phyloP scores from a whole-genome alignment of 2,329 filamentous ascomycete genomes.

The Plenodomus tracheiphilus region DNA sequence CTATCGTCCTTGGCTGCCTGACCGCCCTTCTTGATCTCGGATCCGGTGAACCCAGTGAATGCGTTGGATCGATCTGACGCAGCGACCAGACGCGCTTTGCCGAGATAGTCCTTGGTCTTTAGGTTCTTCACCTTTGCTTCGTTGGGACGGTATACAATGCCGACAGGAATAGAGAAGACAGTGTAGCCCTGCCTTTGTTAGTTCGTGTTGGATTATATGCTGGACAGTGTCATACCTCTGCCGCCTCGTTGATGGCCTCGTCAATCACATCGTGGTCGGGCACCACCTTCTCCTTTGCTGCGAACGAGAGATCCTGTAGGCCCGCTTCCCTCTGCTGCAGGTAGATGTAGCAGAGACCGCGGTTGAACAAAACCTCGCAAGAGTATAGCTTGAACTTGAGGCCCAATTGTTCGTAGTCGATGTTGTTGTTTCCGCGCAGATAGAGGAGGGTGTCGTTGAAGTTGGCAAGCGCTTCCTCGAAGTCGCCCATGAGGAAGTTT shows the following conservation, averaged over 20 bases:
- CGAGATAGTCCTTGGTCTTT: constrained; percentile 96
- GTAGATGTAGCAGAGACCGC: constrained; percentile 96
- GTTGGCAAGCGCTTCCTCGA: constrained; percentile 94
- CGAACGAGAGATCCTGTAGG: constrained; percentile 86
- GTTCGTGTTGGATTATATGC: neutral
- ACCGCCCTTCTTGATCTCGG: constrained; percentile 72
- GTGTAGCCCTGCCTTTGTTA: constrained; percentile 76
- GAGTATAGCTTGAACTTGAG: constrained; percentile 96
- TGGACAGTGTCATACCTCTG: constrained; percentile 66
- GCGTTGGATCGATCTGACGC: constrained; percentile 79
- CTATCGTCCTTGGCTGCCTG: constrained; percentile 72
- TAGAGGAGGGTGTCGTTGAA: constrained; percentile 98
- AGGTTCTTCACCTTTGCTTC: constrained; percentile 98
- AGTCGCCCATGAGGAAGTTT: constrained; percentile 95
- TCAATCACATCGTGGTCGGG: constrained; percentile 98
- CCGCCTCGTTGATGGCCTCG: constrained; percentile 90
- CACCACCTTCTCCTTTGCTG: constrained; percentile 93
- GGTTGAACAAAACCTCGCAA: constrained; percentile 96
- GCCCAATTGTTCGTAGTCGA: constrained; percentile 95
- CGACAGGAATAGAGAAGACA: constrained; percentile 96
- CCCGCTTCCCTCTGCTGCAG: constrained; percentile 88
- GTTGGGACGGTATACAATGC: constrained; percentile 92
- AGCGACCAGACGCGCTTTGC: constrained; percentile 91
- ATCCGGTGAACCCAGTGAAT: constrained; percentile 79
- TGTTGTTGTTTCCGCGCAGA: constrained; percentile 92